Conservation (phyloP, 108 stramenopile genomes). For the Conticribra guillardii region DNA sequence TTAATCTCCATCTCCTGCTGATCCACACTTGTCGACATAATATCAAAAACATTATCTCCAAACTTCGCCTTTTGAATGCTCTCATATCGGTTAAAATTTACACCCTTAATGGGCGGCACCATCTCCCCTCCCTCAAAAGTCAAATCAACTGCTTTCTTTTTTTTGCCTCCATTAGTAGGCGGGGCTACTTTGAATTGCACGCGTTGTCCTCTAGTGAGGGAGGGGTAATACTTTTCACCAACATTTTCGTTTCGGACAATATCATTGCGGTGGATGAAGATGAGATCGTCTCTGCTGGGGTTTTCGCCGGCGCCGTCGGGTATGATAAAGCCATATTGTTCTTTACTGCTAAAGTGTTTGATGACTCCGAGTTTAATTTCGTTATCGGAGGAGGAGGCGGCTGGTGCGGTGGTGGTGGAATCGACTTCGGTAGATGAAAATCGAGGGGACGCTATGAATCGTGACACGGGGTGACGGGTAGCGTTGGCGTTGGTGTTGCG, state of each 20-base stretch:
- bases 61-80: conserved; percentile 17
- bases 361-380: neutral
- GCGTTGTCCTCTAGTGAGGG: conserved; percentile 3
- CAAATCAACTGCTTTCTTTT: conserved; percentile 18
- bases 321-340: neutral
- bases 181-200: conserved; percentile 35
- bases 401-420: neutral
- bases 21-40: conserved; percentile 26
- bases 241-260: neutral
- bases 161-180: conserved; percentile 11
- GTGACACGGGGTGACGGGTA: neutral
- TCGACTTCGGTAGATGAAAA: neutral
- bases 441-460: neutral
- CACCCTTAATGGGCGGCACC: conserved; percentile 8
- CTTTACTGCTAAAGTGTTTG: neutral
- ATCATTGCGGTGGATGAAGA: conserved; percentile 5
- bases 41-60: conserved; percentile 22
- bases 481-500: neutral
- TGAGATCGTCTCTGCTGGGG: neutral
- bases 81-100: conserved; percentile 11
- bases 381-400: neutral
- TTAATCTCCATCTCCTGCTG: conserved; percentile 33
- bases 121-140: conserved; percentile 19
- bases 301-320: too few relatives aligned
- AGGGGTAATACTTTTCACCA: conserved; percentile 3